Evolutionary conservation across 2,329 filamentous ascomycete genomes (phyloP).

Genomic region (Colletotrichum godetiae): DNA sequence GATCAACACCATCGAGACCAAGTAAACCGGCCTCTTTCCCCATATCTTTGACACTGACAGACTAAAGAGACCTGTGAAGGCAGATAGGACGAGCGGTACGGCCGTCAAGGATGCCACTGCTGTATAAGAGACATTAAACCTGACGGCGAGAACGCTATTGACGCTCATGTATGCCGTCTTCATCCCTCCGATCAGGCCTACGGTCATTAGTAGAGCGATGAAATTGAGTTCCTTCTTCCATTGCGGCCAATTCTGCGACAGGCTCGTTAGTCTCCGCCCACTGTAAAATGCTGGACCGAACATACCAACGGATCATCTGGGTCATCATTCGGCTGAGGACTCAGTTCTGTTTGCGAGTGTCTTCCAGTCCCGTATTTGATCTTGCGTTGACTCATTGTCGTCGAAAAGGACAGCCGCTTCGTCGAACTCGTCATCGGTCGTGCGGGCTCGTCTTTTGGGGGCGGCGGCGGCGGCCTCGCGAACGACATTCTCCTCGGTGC

Average conservation of each 20-base stretch:
- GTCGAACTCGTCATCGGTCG: constrained; percentile 48
- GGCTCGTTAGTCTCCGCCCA: not conserved
- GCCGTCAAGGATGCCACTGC: constrained; percentile 62
- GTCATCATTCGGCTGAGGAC: constrained; percentile 67
- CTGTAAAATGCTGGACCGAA: not conserved
- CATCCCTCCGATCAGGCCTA: constrained; percentile 59
- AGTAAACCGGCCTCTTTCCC: constrained; percentile 66
- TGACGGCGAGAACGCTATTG: constrained; percentile 55
- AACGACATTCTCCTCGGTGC: constrained; percentile 14
- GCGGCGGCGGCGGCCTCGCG: constrained; percentile 16
- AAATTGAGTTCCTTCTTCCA: constrained; percentile 66
- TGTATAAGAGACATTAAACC: constrained; percentile 58
- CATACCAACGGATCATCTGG: constrained; percentile 65
- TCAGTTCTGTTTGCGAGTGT: constrained; percentile 56
- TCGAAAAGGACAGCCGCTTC: constrained; percentile 48
- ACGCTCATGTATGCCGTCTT: constrained; percentile 66
- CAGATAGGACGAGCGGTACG: constrained; percentile 62
- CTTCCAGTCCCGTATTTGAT: constrained; percentile 62
- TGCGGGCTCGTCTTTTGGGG: constrained; percentile 9
- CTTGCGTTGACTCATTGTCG: constrained; percentile 44
- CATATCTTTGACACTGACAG: constrained; percentile 56
- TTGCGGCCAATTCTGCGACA: constrained; percentile 63
- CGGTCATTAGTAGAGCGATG: constrained; percentile 57
- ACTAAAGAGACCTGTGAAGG: constrained; percentile 55
- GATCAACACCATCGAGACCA: constrained; percentile 57